Conservation (phyloP, 495 filamentous ascomycete genomes). For the Patellaria atrata region DNA sequence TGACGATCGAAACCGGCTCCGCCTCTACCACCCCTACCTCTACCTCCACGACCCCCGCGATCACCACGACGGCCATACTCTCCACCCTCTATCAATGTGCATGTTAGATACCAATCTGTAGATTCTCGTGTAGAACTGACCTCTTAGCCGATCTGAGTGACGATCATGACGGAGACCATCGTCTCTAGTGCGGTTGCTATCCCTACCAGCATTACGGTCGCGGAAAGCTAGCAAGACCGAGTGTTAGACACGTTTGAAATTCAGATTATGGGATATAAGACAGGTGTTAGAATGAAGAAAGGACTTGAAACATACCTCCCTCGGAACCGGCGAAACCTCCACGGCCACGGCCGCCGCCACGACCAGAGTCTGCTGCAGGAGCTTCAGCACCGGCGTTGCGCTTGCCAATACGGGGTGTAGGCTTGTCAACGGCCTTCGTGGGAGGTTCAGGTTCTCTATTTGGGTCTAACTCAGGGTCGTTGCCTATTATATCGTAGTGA, state of each 20-base stretch:
- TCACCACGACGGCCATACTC: constrained; percentile 20
- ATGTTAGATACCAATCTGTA: constrained; percentile 6
- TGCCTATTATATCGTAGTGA: constrained; percentile 43
- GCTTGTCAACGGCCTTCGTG: constrained; percentile 76
- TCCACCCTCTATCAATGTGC: constrained; percentile 7
- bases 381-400: constrained; percentile 73
- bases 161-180: constrained; percentile 43
- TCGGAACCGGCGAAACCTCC: constrained; percentile 47
- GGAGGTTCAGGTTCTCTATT: constrained; percentile 62
- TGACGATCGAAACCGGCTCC: constrained; percentile 55
- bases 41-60: constrained; percentile 35
- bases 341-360: constrained; percentile 36
- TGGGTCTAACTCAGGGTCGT: constrained; percentile 78
- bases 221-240: constrained; percentile 53
- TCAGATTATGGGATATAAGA: background rate
- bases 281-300: constrained; percentile 1
- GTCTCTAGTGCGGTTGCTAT: constrained; percentile 69
- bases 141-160: constrained; percentile 28
- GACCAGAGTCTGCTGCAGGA: constrained; percentile 32
- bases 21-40: constrained; percentile 36
- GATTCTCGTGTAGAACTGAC: constrained; percentile 25
- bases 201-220: constrained; percentile 70
- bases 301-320: constrained; percentile 47
- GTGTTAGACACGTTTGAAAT: constrained; percentile 6
- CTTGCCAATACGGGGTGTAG: constrained; percentile 64